A percentile compares a stretch with the other conserved stretches of the same genome.
These are phyloP conservation scores for Pichia eremophila DNA, from an alignment of 805 yeast species.

Conservation along the genomic window DNA sequence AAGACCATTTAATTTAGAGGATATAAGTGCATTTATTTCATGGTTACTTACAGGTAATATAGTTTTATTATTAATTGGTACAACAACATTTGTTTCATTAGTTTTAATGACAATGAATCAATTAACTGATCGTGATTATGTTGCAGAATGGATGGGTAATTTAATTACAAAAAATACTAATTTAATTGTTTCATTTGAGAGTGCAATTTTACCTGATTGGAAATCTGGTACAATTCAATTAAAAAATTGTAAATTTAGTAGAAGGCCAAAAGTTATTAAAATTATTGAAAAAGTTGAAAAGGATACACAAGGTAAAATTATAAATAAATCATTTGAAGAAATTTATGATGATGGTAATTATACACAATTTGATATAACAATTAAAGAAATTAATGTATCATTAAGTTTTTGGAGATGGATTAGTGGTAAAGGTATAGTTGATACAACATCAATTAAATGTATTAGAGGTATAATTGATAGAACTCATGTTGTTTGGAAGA, in stretches of 20 bases:
- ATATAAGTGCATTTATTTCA: slow-evolving; percentile 78
- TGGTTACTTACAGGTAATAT: slow-evolving; percentile 90
- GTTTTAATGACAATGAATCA: slow-evolving; percentile 72
- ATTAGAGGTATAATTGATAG: slow-evolving; percentile 90
- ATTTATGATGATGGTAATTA: slow-evolving; percentile 80
- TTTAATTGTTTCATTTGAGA: slow-evolving; percentile 77
- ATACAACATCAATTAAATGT: slow-evolving; percentile 73
- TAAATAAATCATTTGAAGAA: slow-evolving; percentile 10
- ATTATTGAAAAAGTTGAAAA: slow-evolving; percentile 26
- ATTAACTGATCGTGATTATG: slow-evolving; percentile 78
- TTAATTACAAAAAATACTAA: slow-evolving; percentile 76
- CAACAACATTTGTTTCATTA: slow-evolving; percentile 86
- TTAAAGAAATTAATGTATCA: slow-evolving; percentile 75
- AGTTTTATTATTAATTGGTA: slow-evolving; percentile 68
- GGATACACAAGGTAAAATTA: slow-evolving; percentile 5
- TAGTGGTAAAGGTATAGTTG: slow-evolving; percentile 79
- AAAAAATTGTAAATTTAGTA: slow-evolving; percentile 75
- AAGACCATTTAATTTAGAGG: slow-evolving; percentile 88
- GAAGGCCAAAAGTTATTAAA: slow-evolving; percentile 53
- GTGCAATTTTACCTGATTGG: slow-evolving; percentile 94
- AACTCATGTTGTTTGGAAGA: slow-evolving; percentile 75
- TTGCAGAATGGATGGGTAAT: slow-evolving; percentile 76
- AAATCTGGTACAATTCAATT: slow-evolving; percentile 76
- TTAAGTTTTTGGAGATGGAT: slow-evolving; percentile 81
- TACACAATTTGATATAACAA: slow-evolving; percentile 88